Conservation (phyloP, 495 filamentous ascomycete species). For the Clavariopsis aquatica region DNA sequence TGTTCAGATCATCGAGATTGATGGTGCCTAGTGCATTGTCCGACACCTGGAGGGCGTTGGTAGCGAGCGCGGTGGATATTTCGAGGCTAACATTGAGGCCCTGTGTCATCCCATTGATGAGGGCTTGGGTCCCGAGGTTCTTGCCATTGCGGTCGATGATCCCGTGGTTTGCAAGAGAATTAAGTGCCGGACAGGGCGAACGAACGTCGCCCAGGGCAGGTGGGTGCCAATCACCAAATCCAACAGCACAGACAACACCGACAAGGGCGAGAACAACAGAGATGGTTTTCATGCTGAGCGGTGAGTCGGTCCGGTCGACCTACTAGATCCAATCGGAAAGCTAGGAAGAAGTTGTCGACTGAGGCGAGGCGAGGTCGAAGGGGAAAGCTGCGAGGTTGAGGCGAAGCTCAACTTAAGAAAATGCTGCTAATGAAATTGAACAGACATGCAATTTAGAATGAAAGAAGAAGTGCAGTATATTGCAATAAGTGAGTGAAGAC, state of each 20-base stretch:
- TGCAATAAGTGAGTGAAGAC: too few species aligned
- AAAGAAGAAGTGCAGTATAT: too few species aligned
- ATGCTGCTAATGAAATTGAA: too few species aligned
- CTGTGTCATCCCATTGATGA: slow-evolving; percentile 23
- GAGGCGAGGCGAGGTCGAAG: too few species aligned
- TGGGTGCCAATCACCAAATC: slow-evolving; percentile 16
- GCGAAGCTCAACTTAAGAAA: too few species aligned
- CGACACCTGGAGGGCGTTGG: slow-evolving; percentile 19
- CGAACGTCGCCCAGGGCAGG: slow-evolving; percentile 21
- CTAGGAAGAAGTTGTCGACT: not conserved
- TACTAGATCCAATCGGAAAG: too few species aligned
- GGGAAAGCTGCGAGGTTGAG: too few species aligned
- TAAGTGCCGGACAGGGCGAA: slow-evolving; percentile 41
- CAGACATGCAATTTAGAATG: too few species aligned
- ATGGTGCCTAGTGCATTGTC: slow-evolving; percentile 28
- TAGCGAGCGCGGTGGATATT: slow-evolving; percentile 23
- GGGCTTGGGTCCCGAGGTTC: slow-evolving; percentile 22
- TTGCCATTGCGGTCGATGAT: slow-evolving; percentile 38
- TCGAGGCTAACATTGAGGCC: slow-evolving; percentile 36
- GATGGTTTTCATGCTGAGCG: not conserved
- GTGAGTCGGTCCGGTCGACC: too few species aligned
- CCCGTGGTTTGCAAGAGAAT: slow-evolving; percentile 41
- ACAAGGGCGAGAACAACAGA: not conserved
- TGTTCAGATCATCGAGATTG: slow-evolving; percentile 34
- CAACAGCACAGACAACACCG: not conserved